Percentiles rank a stretch among this genome's conserved stretches.
Evolutionary conservation across 257 asterid species (phyloP).

Genomic region (Jacaranda copaia): DNA sequence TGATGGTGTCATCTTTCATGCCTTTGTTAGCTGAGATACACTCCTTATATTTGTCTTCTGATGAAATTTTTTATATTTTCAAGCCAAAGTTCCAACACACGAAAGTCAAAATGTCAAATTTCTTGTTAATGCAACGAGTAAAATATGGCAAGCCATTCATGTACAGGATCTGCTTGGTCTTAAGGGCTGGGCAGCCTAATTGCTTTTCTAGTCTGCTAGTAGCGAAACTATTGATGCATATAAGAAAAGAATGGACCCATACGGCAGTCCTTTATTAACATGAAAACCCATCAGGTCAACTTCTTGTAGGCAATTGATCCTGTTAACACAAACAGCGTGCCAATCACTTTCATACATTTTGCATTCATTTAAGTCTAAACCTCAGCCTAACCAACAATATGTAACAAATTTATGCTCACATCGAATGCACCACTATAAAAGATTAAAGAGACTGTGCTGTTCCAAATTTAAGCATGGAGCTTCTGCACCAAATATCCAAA

Average conservation of each 20-base stretch:
- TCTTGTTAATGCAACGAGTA: not conserved
- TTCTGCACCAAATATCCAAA: not conserved
- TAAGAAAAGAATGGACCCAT: not conserved
- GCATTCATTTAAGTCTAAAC: not conserved
- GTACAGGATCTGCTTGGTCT: not conserved
- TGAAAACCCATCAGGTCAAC: slow-evolving; percentile 6
- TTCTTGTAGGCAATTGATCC: slow-evolving; percentile 13
- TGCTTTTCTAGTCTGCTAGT: no score
- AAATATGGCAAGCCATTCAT: no score
- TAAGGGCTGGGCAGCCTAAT: not conserved
- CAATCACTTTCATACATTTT: slow-evolving; percentile 10
- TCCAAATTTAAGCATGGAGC: not conserved
- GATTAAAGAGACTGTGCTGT: slow-evolving; percentile 15
- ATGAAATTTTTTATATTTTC: no score
- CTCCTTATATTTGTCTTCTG: not conserved
- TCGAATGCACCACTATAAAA: slow-evolving; percentile 15
- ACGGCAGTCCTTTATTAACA: slow-evolving; percentile 13
- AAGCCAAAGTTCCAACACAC: no score
- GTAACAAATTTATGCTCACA: not conserved
- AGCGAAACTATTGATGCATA: slow-evolving; percentile 9
- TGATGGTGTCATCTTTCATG: not conserved
- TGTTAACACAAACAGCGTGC: not conserved
- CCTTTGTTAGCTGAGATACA: not conserved
- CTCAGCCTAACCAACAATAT: slow-evolving; percentile 26
- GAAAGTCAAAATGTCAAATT: not conserved